These are phyloP conservation scores for Porogramme epimiltina DNA, from an alignment of 1,284 basidiomycete genomes.

Conservation along the genomic window DNA sequence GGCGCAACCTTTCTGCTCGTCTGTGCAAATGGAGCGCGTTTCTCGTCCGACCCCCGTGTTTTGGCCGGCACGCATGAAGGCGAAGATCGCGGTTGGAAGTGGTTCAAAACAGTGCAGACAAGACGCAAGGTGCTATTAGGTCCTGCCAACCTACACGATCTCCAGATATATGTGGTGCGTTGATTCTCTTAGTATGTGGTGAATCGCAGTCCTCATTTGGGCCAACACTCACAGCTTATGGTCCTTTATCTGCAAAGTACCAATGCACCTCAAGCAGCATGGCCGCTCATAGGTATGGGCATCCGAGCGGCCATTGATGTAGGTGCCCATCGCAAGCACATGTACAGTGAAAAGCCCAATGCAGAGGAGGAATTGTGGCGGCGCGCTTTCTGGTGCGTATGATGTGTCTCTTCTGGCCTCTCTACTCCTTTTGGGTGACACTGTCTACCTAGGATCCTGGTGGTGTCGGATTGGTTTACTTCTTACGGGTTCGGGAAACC, in stretches of 20 bases:
- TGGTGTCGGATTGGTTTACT: constrained; percentile 60
- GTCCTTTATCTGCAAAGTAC: constrained; percentile 43
- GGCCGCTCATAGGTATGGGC: constrained; percentile 52
- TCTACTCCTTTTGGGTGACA: neutral
- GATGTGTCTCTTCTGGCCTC: too few species aligned
- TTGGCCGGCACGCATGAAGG: too few species aligned
- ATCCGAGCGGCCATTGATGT: constrained; percentile 49
- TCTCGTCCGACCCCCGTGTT: constrained; percentile 61
- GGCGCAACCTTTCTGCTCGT: constrained; percentile 73
- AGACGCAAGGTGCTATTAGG: constrained; percentile 56
- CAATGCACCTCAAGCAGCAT: constrained; percentile 49
- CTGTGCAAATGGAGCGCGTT: constrained; percentile 73
- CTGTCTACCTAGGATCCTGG: constrained; percentile 52
- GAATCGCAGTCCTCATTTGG: neutral
- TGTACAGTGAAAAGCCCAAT: constrained; percentile 28
- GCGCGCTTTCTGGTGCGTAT: constrained; percentile 69
- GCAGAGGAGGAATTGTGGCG: constrained; percentile 56
- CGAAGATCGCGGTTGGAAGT: constrained; percentile 76
- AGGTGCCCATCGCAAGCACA: constrained; percentile 42
- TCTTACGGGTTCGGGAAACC: constrained; percentile 78
- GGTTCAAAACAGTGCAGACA: constrained; percentile 62
- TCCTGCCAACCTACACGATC: constrained; percentile 62
- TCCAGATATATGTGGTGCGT: constrained; percentile 55
- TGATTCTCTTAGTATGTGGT: neutral
- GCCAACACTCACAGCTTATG: constrained; percentile 28